Evolutionary conservation across 345 rosid genomes (phyloP).

Genomic region (Camelina hispida): DNA sequence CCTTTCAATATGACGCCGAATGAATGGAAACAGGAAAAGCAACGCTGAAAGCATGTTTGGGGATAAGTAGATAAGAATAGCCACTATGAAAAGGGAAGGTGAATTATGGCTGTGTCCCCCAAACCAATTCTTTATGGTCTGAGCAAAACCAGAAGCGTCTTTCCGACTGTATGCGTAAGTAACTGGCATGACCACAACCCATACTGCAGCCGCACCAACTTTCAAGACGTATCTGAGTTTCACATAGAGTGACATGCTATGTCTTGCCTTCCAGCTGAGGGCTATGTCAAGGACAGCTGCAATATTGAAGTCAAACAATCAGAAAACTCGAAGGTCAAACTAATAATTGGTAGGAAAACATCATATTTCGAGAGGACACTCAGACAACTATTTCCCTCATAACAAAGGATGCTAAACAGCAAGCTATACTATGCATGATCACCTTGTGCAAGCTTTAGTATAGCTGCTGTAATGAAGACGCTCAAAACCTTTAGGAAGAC

Average conservation of each 20-base stretch:
- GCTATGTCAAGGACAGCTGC: constrained; percentile 60
- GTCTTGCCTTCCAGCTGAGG: constrained; percentile 59
- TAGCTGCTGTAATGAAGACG: constrained; percentile 67
- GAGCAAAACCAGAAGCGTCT: constrained; percentile 55
- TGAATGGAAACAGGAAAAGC: constrained; percentile 58
- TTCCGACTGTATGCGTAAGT: constrained; percentile 61
- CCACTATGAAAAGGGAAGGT: constrained; percentile 55
- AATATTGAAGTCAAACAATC: constrained; percentile 26
- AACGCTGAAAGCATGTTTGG: constrained; percentile 58
- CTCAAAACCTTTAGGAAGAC: constrained; percentile 62
- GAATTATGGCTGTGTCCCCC: constrained; percentile 56
- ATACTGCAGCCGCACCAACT: constrained; percentile 54
- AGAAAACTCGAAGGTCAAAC: constrained; percentile 22
- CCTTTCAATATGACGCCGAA: constrained; percentile 57
- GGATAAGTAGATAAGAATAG: constrained; percentile 54
- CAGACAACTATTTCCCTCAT: neutral
- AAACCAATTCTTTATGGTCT: constrained; percentile 58
- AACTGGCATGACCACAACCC: constrained; percentile 61
- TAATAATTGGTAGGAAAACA: neutral
- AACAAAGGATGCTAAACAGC: neutral
- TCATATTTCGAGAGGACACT: neutral
- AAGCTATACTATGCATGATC: neutral
- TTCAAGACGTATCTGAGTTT: constrained; percentile 59
- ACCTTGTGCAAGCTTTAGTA: constrained; percentile 67
- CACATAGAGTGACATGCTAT: constrained; percentile 55